Evolutionary conservation across 2,329 filamentous ascomycete species (phyloP), one percentile per base, ranked within the genome.

Genomic region (Dryadomyces quercivorus): DNA sequence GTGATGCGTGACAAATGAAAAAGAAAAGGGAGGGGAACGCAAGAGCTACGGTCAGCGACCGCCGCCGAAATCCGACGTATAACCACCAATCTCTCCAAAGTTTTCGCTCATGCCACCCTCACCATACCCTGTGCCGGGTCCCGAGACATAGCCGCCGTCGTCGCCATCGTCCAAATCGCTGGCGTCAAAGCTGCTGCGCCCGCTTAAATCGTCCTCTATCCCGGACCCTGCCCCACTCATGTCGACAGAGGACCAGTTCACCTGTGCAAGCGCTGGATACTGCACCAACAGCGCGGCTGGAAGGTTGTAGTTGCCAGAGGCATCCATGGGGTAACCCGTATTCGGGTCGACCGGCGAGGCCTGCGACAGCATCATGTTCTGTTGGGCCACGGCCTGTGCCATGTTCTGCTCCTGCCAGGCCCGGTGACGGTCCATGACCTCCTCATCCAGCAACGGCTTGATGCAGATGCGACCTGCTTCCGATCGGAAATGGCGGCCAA

Each of bases 401-500:
- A 85, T 80, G 55, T 81, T 80, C 63, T 89, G 85, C 66, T 89
- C 85, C 67, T 84, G 78, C 76, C 84, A 86, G 31, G 78, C 73
- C 49, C 86, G 82, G 63, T 94, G 87, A 38, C 89, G 77, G 63
- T 94, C 90, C 40, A 84, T 72, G 54, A 90, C 86, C 72, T 98
- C 93, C 70, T 98, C 93, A 60, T 98, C 93, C 1, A 98, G 77
- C 13, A 98, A 73, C n/a, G 93, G 91, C 62, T 95, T 95, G 70
- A 98, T 98, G 66, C 93, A 98, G 53, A 96, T 88, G 36, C 93
- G 82, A 7, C 93, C 93, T 2, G 93, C 93, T 71, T 98, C 93
- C 2, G 89, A 95, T 53, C 93, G 80, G 74, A 98, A 98, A 71
- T 96, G 93, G 12, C 91, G 81, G 2, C 93, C 93, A 2, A 98